A percentile compares a stretch with the other conserved stretches of the same genome.
Conservation (phyloP, 495 filamentous ascomycete species). For the Hyaloscypha hepaticicola region DNA sequence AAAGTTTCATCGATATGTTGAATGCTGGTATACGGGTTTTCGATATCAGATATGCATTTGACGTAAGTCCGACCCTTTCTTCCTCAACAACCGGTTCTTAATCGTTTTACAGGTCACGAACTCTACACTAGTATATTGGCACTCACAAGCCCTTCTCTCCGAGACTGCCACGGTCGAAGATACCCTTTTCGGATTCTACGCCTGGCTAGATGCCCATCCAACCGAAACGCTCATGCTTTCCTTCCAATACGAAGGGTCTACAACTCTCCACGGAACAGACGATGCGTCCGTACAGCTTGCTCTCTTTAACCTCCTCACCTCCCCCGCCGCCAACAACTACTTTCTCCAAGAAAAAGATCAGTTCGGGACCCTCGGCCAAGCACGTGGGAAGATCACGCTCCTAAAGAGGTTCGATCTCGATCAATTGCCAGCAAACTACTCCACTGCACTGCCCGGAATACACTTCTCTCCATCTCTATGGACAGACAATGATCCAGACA, state of each 20-base stretch:
- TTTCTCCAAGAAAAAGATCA: slow-evolving; percentile 39
- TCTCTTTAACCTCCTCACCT: slow-evolving; percentile 38
- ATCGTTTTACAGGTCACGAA: no score
- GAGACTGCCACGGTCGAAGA: slow-evolving; percentile 45
- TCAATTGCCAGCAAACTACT: slow-evolving; percentile 35
- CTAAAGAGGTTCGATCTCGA: slow-evolving; percentile 44
- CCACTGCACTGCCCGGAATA: slow-evolving; percentile 37
- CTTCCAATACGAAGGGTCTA: slow-evolving; percentile 41
- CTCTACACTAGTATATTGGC: slow-evolving; percentile 49
- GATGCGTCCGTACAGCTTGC: slow-evolving; percentile 39
- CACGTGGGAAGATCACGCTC: slow-evolving; percentile 44
- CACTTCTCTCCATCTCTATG: slow-evolving; percentile 43
- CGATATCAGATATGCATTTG: slow-evolving; percentile 50
- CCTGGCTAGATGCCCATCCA: slow-evolving; percentile 40
- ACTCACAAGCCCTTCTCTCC: slow-evolving; percentile 45
- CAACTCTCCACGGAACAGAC: slow-evolving; percentile 29
- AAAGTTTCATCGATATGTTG: slow-evolving; percentile 39
- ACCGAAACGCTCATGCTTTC: slow-evolving; percentile 41
- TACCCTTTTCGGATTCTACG: slow-evolving; percentile 50
- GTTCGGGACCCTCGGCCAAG: slow-evolving; percentile 42
- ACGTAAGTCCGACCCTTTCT: no score
- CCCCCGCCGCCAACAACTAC: slow-evolving; percentile 38
- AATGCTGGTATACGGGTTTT: slow-evolving; percentile 51
- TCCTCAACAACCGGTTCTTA: no score
- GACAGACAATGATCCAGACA: slow-evolving; percentile 40